Conservation (phyloP, 108 stramenopile species). For the Hondaea fermentalgiana region DNA sequence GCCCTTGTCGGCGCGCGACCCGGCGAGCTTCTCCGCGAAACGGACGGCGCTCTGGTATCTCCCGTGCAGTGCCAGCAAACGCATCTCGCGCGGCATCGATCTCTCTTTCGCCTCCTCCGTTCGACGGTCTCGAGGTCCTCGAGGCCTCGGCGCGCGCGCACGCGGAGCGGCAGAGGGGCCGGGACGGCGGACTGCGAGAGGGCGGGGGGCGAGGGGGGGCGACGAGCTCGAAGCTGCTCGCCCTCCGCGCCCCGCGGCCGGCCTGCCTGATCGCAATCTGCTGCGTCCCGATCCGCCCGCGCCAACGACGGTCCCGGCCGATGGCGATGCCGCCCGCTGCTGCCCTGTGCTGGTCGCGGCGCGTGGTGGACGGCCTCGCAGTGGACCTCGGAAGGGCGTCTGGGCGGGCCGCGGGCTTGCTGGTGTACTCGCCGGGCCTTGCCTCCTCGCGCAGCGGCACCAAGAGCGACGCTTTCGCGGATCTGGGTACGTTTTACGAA, state of each 20-base stretch:
- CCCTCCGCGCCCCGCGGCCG: too few species aligned
- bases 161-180: too few species aligned
- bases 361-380: background rate
- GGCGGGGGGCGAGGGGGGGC: too few species aligned
- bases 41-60: background rate
- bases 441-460: background rate
- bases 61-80: background rate
- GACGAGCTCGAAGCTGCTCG: too few species aligned
- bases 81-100: background rate
- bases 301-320: background rate
- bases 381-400: background rate
- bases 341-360: background rate
- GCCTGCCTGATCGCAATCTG: too few species aligned
- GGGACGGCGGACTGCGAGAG: too few species aligned
- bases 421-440: background rate
- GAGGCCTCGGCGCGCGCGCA: background rate
- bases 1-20: background rate
- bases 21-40: background rate
- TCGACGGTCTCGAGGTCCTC: background rate
- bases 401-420: background rate
- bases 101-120: background rate
- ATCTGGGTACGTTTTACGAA: background rate
- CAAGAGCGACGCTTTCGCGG: constrained; percentile 6
- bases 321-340: background rate
- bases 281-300: too few species aligned